A percentile compares a stretch with the other conserved stretches of the same genome.
Evolutionary conservation across 2,329 filamentous ascomycete species (phyloP).

Genomic region (Aspergillus proliferans): DNA sequence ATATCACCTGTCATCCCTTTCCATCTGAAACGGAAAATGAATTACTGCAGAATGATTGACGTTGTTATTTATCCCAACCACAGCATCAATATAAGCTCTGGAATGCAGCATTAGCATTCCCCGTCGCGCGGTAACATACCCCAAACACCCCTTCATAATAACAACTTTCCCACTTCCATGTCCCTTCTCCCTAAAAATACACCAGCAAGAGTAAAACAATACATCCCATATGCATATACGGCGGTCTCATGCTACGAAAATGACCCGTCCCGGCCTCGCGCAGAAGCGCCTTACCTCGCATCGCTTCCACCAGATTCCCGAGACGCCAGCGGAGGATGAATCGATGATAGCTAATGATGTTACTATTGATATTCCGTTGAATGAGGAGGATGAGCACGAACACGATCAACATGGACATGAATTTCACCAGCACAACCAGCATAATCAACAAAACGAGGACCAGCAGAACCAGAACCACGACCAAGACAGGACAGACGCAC

Average conservation of each 20-base stretch:
- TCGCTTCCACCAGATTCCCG: constrained; percentile 39
- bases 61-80: no score
- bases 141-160: no score
- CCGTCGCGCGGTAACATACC: no score
- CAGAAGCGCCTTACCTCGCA: constrained; percentile 40
- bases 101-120: no score
- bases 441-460: background rate
- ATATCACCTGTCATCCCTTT: no score
- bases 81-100: no score
- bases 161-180: background rate
- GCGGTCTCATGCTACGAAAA: background rate
- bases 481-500: background rate
- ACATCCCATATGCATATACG: background rate
- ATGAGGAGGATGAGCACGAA: background rate
- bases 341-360: constrained; percentile 47
- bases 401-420: background rate
- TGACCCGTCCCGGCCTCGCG: constrained; percentile 25
- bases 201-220: no score
- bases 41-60: no score
- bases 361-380: constrained; percentile 58
- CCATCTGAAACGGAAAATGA: no score
- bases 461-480: background rate
- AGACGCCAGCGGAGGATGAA: constrained; percentile 22
- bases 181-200: background rate
- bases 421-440: background rate